Percentiles rank a stretch among this genome's conserved stretches.
Conservation (phyloP, 345 rosid genomes). For the Eutrema heterophyllum region DNA sequence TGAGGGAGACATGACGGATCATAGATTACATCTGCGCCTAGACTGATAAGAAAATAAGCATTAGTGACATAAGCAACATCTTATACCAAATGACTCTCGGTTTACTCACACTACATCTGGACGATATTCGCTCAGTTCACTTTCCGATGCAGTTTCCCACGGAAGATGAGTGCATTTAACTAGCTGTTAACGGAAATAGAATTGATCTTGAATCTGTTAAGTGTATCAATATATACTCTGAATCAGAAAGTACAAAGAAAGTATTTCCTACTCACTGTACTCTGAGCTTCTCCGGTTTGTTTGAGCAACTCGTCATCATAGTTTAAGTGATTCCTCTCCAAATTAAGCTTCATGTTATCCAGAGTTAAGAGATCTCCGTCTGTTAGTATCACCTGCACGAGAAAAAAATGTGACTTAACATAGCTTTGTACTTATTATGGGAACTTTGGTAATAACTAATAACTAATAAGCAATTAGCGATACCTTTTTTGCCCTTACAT, state of each 20-base stretch:
- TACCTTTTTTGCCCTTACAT: conserved; percentile 74
- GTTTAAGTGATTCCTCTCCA: conserved; percentile 47
- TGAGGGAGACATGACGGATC: conserved; percentile 69
- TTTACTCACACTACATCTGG: conserved; percentile 67
- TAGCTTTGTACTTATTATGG: neutral
- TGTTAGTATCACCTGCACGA: conserved; percentile 57
- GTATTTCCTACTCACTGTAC: conserved; percentile 37
- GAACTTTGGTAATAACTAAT: neutral
- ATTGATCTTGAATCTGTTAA: neutral
- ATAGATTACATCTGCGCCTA: conserved; percentile 85
- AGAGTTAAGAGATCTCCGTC: conserved; percentile 75
- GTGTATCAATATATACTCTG: conserved; percentile 1
- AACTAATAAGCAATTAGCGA: neutral
- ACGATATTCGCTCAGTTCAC: conserved; percentile 36
- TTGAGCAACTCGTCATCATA: conserved; percentile 19
- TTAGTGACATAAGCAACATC: conserved; percentile 12
- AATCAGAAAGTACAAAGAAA: conserved; percentile 1
- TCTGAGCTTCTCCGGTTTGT: conserved; percentile 25
- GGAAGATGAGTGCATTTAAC: conserved; percentile 70
- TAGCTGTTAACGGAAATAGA: conserved; percentile 27
- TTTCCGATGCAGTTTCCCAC: conserved; percentile 70
- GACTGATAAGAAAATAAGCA: conserved; percentile 29
- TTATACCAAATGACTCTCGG: neutral
- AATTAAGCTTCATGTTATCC: conserved; percentile 66
- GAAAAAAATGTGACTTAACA: neutral